phyloP scores from a whole-genome alignment of 768 basidiomycete genomes.

The Solioccasus polychromus region DNA sequence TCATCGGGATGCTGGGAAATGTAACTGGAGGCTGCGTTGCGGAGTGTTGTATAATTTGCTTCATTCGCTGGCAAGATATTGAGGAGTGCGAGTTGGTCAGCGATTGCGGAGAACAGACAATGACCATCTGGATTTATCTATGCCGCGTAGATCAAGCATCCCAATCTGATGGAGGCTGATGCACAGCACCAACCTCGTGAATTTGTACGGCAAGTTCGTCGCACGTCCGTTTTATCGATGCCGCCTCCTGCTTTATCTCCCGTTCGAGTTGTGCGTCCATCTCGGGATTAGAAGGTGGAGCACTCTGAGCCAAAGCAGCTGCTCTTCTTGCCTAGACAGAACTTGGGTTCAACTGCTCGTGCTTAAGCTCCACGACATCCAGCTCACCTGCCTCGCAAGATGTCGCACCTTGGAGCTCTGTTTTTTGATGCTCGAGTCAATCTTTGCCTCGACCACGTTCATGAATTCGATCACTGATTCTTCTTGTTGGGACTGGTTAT shows the following conservation, averaged over 20 bases:
- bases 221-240: conserved; percentile 60
- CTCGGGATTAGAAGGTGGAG: conserved; percentile 52
- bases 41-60: conserved; percentile 59
- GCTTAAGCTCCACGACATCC: background rate
- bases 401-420: conserved; percentile 62
- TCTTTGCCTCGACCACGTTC: conserved; percentile 18
- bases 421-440: conserved; percentile 35
- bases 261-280: conserved; percentile 56
- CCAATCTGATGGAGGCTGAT: background rate
- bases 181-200: conserved; percentile 49
- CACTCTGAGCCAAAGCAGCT: conserved; percentile 55
- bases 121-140: conserved; percentile 95
- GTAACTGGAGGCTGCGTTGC: conserved; percentile 73
- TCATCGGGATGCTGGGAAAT: conserved; percentile 82
- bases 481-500: conserved; percentile 48
- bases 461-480: conserved; percentile 40
- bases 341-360: conserved; percentile 2
- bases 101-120: conserved; percentile 92
- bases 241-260: conserved; percentile 68
- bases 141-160: background rate
- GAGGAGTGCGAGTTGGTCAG: conserved; percentile 83
- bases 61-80: conserved; percentile 56
- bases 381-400: conserved; percentile 65
- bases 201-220: conserved; percentile 63
- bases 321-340: conserved; percentile 64